Conservation (phyloP, 805 yeast genomes). For the Metschnikowia cerradonensis region DNA sequence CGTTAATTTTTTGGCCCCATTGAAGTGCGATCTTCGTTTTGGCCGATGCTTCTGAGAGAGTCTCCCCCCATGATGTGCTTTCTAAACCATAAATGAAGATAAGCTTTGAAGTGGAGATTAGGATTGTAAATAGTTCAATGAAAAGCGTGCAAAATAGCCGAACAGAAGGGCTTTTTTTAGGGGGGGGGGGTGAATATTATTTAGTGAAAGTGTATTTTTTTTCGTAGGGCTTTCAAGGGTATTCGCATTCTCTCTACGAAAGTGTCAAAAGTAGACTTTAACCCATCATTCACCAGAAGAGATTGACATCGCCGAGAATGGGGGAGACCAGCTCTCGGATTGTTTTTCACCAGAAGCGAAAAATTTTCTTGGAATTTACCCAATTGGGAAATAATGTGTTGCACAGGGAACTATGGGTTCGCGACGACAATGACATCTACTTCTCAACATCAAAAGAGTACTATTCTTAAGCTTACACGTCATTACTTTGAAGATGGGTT, state of each 20-base stretch:
- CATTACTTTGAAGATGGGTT: neutral
- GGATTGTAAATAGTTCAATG: no score
- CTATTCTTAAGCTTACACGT: neutral
- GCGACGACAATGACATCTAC: slow-evolving; percentile 1
- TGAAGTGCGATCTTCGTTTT: no score
- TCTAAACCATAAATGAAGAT: no score
- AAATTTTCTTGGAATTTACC: neutral
- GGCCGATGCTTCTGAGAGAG: no score
- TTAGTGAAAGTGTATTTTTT: no score
- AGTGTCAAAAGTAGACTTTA: neutral
- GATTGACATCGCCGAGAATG: neutral
- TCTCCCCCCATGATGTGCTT: no score
- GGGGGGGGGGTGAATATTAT: no score
- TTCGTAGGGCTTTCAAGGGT: no score
- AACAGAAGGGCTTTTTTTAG: no score
- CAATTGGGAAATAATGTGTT: neutral
- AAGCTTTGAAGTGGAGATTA: no score
- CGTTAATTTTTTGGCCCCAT: no score
- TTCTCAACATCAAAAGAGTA: neutral
- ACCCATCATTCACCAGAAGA: neutral
- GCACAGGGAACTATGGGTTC: neutral
- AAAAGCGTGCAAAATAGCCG: no score
- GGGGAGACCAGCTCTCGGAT: neutral
- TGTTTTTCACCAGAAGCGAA: neutral
- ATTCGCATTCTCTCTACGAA: neutral